Evolutionary conservation across 2,329 filamentous ascomycete genomes (phyloP).

Genomic region (Talaromyces marneffei): DNA sequence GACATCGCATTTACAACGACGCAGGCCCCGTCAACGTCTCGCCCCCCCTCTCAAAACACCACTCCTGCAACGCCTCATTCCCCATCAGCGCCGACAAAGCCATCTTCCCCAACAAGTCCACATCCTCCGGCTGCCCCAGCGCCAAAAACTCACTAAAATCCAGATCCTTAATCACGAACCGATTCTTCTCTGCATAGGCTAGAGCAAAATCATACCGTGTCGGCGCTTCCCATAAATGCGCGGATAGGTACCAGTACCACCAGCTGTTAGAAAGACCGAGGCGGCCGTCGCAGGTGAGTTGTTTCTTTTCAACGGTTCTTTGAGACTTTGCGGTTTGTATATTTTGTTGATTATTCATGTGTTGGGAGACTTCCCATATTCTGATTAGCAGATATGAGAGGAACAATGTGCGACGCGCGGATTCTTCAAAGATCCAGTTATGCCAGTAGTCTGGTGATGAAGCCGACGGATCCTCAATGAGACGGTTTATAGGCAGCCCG

Average conservation of each 20-base stretch:
- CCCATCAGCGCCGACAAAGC: constrained; percentile 24
- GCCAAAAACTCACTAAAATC: constrained; percentile 20
- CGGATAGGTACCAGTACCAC: constrained; percentile 26
- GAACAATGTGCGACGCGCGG: constrained; percentile 48
- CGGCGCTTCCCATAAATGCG: constrained; percentile 24
- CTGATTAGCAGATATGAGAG: constrained; percentile 43
- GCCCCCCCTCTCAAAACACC: constrained; percentile 20
- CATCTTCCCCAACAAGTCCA: constrained; percentile 27
- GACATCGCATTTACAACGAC: background rate
- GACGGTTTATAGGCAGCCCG: constrained; percentile 35
- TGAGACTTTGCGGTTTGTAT: background rate
- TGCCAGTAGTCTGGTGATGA: constrained; percentile 41
- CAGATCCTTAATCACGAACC: constrained; percentile 23
- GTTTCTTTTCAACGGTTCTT: background rate
- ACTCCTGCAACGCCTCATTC: constrained; percentile 22
- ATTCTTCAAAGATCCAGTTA: constrained; percentile 51
- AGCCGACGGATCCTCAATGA: constrained; percentile 19
- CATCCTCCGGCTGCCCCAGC: constrained; percentile 21
- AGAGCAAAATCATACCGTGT: constrained; percentile 26
- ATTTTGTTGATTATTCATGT: background rate
- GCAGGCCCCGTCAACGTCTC: background rate
- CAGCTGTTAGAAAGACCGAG: constrained; percentile 24
- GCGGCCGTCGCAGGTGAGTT: constrained; percentile 22
- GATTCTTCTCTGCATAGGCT: constrained; percentile 24
- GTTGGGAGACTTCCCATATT: constrained; percentile 22